phyloP scores from a whole-genome alignment of 2,329 filamentous ascomycete species.

The Delphinella strobiligena region DNA sequence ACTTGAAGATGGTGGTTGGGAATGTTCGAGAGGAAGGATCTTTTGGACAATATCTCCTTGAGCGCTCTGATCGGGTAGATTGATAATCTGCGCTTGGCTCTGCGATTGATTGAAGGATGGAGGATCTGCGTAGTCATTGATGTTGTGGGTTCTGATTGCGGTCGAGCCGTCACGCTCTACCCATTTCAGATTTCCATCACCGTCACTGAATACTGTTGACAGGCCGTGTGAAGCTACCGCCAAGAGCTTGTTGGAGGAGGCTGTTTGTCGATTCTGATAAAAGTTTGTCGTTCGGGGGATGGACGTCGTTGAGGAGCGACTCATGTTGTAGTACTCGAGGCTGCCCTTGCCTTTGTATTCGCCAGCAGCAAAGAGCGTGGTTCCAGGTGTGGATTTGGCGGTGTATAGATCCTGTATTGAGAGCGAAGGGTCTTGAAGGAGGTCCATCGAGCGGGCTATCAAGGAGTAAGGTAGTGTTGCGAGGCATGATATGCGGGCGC shows the following conservation, averaged over 20 bases:
- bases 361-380: conserved; percentile 69
- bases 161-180: conserved; percentile 67
- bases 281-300: conserved; percentile 8
- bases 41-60: conserved; percentile 68
- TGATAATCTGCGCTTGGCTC: conserved; percentile 7
- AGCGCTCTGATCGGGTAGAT: conserved; percentile 15
- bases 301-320: conserved; percentile 13
- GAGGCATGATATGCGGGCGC: conserved; percentile 64
- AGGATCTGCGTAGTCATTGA: conserved; percentile 30
- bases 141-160: conserved; percentile 43
- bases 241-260: conserved; percentile 67
- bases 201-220: conserved; percentile 71
- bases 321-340: conserved; percentile 69
- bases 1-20: not conserved
- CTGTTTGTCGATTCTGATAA: conserved; percentile 73
- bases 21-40: conserved; percentile 45
- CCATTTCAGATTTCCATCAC: conserved; percentile 77
- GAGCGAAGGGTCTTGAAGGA: conserved; percentile 38
- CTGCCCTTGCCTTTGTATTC: conserved; percentile 89
- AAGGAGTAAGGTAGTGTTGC: conserved; percentile 57
- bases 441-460: conserved; percentile 49
- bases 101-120: conserved; percentile 7
- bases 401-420: conserved; percentile 40
- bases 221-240: conserved; percentile 73
- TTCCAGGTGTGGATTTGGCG: conserved; percentile 42